phyloP scores from a whole-genome alignment of 305 asterid genomes.

The Fraxinus velutina region DNA sequence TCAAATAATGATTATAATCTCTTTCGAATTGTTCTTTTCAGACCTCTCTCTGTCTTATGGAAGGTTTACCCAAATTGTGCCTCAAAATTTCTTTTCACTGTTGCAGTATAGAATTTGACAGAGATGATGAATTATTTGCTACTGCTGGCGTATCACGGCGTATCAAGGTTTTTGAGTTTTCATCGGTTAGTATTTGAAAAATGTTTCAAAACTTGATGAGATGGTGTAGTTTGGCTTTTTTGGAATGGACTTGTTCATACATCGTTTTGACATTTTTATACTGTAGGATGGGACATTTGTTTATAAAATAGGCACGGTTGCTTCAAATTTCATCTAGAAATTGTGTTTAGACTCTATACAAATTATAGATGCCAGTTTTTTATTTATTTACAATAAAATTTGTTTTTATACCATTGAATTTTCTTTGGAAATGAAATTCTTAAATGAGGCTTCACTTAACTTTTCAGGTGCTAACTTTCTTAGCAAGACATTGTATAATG shows the following conservation, averaged over 20 bases:
- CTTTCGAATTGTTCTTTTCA: background rate
- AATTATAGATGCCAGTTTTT: background rate
- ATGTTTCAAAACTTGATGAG: conserved; percentile 11
- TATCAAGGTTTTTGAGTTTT: conserved; percentile 76
- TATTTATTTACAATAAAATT: background rate
- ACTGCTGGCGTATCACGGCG: conserved; percentile 95
- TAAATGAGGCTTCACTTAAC: conserved; percentile 6
- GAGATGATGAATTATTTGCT: conserved; percentile 89
- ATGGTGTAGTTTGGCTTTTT: conserved; percentile 9
- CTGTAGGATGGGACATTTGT: conserved; percentile 1
- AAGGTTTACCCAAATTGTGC: conserved; percentile 5
- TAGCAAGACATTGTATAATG: background rate
- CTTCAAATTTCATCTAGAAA: background rate
- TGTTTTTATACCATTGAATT: background rate
- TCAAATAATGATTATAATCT: background rate
- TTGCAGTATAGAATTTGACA: conserved; percentile 90
- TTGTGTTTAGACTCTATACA: background rate
- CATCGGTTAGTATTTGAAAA: conserved; percentile 52
- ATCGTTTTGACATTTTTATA: background rate
- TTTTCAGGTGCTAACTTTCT: conserved; percentile 3
- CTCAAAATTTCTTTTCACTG: conserved; percentile 10
- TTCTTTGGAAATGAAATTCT: background rate
- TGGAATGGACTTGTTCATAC: conserved; percentile 6
- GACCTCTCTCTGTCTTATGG: background rate
- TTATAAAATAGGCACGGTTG: background rate